These are phyloP conservation scores for Trichoderma oligosporum DNA, from an alignment of 2,329 filamentous ascomycete genomes.

Conservation along the genomic window DNA sequence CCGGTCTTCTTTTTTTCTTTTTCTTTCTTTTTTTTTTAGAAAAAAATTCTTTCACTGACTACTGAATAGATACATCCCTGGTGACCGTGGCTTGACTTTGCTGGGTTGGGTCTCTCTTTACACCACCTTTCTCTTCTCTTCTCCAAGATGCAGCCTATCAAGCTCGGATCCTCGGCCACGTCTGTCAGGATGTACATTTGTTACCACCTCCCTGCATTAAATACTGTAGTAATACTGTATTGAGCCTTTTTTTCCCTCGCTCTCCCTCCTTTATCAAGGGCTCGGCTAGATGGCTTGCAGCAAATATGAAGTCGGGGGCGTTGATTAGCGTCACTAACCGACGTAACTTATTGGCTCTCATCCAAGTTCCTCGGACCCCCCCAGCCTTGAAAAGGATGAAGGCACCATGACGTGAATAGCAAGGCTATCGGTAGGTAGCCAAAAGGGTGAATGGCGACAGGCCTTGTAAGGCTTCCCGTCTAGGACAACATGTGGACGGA, in stretches of 20 bases:
- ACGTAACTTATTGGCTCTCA: background rate
- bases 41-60: too few species aligned
- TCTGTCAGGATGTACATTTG: background rate
- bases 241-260: background rate
- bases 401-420: constrained; percentile 9
- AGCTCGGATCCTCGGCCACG: background rate
- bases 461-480: background rate
- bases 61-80: too few species aligned
- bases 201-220: background rate
- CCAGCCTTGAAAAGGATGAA: background rate
- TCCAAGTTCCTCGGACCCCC: background rate
- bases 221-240: background rate
- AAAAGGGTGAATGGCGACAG: constrained; percentile 14
- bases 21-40: too few species aligned
- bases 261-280: background rate
- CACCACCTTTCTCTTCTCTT: background rate
- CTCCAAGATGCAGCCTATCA: constrained; percentile 4
- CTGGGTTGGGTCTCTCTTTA: background rate
- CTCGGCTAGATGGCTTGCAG: constrained; percentile 7
- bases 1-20: background rate
- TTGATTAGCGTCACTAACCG: background rate
- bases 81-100: too few species aligned
- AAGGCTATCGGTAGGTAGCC: background rate
- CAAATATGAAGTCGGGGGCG: background rate
- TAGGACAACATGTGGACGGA: constrained; percentile 8